Percentiles rank a stretch among this genome's conserved stretches.
Conservation (phyloP, 2,329 filamentous ascomycete species). For the Nemania abortiva region DNA sequence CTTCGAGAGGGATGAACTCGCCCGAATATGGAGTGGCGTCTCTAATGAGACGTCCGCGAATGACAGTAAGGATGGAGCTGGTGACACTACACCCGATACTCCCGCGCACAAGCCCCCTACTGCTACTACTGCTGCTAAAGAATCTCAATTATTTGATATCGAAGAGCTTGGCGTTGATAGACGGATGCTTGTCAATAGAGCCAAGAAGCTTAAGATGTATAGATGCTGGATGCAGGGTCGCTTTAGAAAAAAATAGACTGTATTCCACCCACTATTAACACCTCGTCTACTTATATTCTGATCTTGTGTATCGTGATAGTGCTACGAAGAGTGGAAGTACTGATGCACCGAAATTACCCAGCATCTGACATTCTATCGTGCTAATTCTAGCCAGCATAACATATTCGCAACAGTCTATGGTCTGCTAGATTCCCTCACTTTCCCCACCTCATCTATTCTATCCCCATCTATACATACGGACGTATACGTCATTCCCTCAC, state of each 20-base stretch:
- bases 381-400: not conserved
- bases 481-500: conserved; percentile 41
- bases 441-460: not conserved
- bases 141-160: conserved; percentile 70
- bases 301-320: not conserved
- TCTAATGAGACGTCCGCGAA: conserved; percentile 42
- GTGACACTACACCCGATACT: conserved; percentile 40
- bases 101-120: conserved; percentile 23
- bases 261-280: conserved; percentile 9
- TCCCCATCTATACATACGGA: not conserved
- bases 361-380: not conserved
- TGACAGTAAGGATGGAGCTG: conserved; percentile 42
- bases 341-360: not conserved
- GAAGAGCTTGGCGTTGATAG: conserved; percentile 86
- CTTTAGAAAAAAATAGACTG: conserved; percentile 75
- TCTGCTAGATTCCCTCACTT: not conserved
- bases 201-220: conserved; percentile 96
- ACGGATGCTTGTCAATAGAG: conserved; percentile 90
- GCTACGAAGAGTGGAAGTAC: not conserved
- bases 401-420: not conserved
- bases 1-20: conserved; percentile 88
- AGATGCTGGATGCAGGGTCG: conserved; percentile 93
- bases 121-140: conserved; percentile 35
- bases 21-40: conserved; percentile 75
- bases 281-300: not conserved